Base-by-base conservation (phyloP, 2,329 filamentous ascomycete species). In the Cladosporium sp. region DNA sequence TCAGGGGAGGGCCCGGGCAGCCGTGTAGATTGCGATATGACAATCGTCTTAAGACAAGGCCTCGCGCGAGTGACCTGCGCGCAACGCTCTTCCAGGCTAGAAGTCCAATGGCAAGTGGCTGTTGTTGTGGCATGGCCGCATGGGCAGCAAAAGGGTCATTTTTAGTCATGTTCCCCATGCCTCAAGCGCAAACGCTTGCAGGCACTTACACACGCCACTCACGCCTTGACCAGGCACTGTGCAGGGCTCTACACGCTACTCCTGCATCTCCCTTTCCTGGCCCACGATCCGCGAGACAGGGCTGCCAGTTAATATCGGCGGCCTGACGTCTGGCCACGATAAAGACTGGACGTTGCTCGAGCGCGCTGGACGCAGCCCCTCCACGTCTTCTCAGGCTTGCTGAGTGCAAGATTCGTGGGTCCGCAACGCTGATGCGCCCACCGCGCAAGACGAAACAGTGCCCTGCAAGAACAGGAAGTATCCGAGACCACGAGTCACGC, bases 231-330 rank as follows among this genome's bases (percentile, higher is more conserved):
- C 59, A 62, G 48, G 59, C 43, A 39, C 59, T 53, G 32, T 53
- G 59, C 59, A 62, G 51, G 21, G 46, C 59, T 48, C 43, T 25
- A 34, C 46, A 39, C 59, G 59, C 59, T 62, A 62, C 59, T 53
- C 59, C 48, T 53, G 59, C 59, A 54, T 51, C 59, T 43, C 48
- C 59, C 59, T 43, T 62, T 62, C 48, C 21, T 30, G 30, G 25
- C 59, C 59, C 46, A 53, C n/a, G 46, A 53, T 39, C 59, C 59
- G 59, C 59, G 59, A 53, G 59, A 62, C 59, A 53, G 59, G 25
- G 26, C 59, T 34, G 43, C 11, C 46, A 26, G 30, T 62, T 53
- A 62, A 62, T 62, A 62, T 51, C 46, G 48, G 28, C 59, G 59
- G 30, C 59, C 21, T 62, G 59, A 53, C 59, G 32, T 53, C 59